These are phyloP conservation scores for Tetrahymena thermophila DNA, from an alignment of 73 alveolate genomes.

Conservation along the genomic window DNA sequence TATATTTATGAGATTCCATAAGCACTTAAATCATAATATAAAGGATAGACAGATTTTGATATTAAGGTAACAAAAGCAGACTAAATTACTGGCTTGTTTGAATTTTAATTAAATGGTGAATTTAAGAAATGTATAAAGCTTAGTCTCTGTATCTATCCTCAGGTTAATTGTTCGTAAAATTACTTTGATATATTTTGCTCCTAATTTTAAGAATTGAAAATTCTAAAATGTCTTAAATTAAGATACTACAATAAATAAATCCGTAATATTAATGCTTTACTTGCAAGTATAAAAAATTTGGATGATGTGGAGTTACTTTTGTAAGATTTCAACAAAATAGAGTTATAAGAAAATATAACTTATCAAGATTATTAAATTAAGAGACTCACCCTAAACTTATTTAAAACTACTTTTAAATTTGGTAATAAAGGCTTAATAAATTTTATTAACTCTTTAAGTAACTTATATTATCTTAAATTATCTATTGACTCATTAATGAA, in stretches of 20 bases:
- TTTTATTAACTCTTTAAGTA: neutral
- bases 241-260: neutral
- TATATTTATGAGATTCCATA: neutral
- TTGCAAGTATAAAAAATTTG: neutral
- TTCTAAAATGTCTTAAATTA: neutral
- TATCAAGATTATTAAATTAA: neutral
- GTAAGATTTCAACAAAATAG: neutral
- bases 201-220: no score
- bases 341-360: neutral
- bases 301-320: neutral
- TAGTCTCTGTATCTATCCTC: neutral
- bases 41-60: neutral
- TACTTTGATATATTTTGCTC: neutral
- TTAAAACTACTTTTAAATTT: neutral
- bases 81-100: no score
- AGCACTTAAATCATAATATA: neutral
- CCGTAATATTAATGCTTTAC: neutral
- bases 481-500: neutral
- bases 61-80: neutral
- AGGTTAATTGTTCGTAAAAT: neutral
- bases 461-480: no score
- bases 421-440: neutral
- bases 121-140: neutral
- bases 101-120: neutral
- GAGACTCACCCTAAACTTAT: neutral